Evolutionary conservation across 1,139 yeast species (phyloP).

Genomic region (Taphrina betulina): DNA sequence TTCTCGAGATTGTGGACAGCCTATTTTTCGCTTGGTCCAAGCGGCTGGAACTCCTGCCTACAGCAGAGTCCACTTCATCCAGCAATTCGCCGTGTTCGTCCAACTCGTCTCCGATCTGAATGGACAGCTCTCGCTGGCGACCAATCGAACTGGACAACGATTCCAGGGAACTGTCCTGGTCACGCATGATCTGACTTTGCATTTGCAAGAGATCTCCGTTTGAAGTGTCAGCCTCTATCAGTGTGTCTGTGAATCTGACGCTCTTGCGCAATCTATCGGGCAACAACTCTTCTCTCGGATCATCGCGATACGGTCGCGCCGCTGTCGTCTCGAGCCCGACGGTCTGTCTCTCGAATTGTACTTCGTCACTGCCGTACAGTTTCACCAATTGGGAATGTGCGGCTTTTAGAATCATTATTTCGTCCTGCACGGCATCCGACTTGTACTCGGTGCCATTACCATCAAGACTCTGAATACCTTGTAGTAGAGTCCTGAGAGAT

Average conservation of each 20-base stretch:
- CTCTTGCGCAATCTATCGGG: slow-evolving; percentile 45
- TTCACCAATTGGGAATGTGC: background rate
- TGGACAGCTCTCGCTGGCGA: slow-evolving; percentile 65
- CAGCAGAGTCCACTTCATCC: slow-evolving; percentile 67
- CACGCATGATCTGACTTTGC: slow-evolving; percentile 60
- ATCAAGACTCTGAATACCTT: slow-evolving; percentile 6
- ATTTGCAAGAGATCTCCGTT: slow-evolving; percentile 53
- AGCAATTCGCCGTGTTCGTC: slow-evolving; percentile 66
- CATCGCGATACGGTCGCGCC: slow-evolving; percentile 4
- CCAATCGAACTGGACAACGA: slow-evolving; percentile 59
- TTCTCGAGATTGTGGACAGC: slow-evolving; percentile 56
- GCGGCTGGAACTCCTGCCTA: slow-evolving; percentile 56
- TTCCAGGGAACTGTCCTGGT: slow-evolving; percentile 66
- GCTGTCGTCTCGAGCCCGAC: background rate
- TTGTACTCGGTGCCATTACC: slow-evolving; percentile 11
- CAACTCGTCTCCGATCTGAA: slow-evolving; percentile 63
- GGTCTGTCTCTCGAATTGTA: background rate
- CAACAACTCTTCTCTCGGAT: background rate
- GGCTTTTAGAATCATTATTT: slow-evolving; percentile 5
- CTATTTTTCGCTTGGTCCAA: slow-evolving; percentile 58
- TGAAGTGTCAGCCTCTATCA: slow-evolving; percentile 41
- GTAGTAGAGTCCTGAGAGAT: slow-evolving; percentile 8
- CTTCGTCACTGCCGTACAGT: background rate
- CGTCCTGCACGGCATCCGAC: slow-evolving; percentile 13
- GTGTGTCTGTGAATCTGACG: slow-evolving; percentile 56